Evolutionary conservation across 257 asterid genomes (phyloP), one percentile per base, ranked within the genome.

Genomic region (Penstemon barbatus): DNA sequence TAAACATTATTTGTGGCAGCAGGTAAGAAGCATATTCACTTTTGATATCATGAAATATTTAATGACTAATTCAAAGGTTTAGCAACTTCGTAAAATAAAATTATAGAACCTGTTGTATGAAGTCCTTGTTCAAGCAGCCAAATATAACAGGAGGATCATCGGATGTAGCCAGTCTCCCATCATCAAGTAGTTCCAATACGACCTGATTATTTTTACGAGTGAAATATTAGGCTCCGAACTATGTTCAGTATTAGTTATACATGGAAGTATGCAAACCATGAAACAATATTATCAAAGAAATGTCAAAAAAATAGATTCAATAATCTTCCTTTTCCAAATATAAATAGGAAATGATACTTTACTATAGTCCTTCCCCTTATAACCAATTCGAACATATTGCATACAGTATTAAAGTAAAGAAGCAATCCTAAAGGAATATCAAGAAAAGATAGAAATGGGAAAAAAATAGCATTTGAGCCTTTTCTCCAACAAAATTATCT

Each of bases 111-210:
- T 93, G 76, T 75, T 84, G 86, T 54, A 90, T 71, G 78, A 93
- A 90, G 61, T 84, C 95, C 64, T 33, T 76, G 55, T 77, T 84
- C 81, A 93, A 83, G 85, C 86, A 87, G 61, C 96, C 95, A 77
- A 90, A 80, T 75, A 82, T 69, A 69, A 86, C 80, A 67, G 86
- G 86, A 63, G 96, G 99, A 70, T 88, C 92, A 75, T 88, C 97
- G 19, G 93, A 88, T 49, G 99, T 87, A 12, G 84, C 89, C 69
- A 93, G 71, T 69, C 80, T 79, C 74, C 97, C 96, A 75, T 85
- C 92, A 67, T 68, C 90, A 63, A 78, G 86, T 52, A 93, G 86
- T 84, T 90, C 99, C 89, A 90, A 61, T 13, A 87, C 98, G 61
- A 90, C 80, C 98, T 92, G 74, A 74, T 68, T 25, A 61, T 64